These are phyloP conservation scores for Ensete glaucum DNA, from an alignment of 176 grass and related monocot species.

Conservation along the genomic window DNA sequence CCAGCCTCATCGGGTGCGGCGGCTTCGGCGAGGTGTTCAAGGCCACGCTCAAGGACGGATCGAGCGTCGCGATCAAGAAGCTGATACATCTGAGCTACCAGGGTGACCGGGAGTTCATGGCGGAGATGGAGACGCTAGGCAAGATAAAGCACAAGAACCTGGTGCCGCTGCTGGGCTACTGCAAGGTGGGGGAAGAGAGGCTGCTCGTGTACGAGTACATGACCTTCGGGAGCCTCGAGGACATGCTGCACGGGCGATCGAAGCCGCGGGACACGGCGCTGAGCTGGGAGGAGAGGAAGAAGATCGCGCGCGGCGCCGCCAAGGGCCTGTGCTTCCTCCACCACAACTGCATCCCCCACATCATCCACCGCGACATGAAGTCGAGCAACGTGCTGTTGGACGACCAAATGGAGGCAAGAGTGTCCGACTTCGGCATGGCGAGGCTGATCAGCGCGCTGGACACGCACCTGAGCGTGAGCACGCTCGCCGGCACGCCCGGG, in stretches of 20 bases:
- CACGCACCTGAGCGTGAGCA: constrained; percentile 94
- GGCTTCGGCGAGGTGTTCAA: constrained; percentile 98
- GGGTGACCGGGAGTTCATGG: constrained; percentile 91
- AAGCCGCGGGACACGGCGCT: constrained; percentile 9
- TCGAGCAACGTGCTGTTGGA: constrained; percentile 94
- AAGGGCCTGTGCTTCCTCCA: constrained; percentile 85
- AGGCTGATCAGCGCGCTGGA: constrained; percentile 74
- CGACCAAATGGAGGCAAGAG: constrained; percentile 56
- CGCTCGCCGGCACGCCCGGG: constrained; percentile 79
- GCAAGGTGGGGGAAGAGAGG: constrained; percentile 91
- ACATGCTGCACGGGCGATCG: constrained; percentile 44
- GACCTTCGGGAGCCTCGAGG: constrained; percentile 77
- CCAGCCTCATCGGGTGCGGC: constrained; percentile 70
- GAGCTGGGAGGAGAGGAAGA: constrained; percentile 46
- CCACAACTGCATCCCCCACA: constrained; percentile 98
- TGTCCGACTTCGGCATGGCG: constrained; percentile 93
- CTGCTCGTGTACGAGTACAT: constrained; percentile 96
- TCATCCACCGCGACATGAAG: constrained; percentile 99
- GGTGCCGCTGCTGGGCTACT: constrained; percentile 74
- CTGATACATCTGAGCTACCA: constrained; percentile 90
- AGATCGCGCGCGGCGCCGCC: constrained; percentile 59
- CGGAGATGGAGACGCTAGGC: constrained; percentile 95
- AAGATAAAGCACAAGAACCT: constrained; percentile 95
- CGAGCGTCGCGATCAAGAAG: constrained; percentile 87
- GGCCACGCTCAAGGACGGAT: constrained; percentile 80